Base-by-base conservation (phyloP, 352 stramenopile genomes). In the Globisporangium mamillatum region DNA sequence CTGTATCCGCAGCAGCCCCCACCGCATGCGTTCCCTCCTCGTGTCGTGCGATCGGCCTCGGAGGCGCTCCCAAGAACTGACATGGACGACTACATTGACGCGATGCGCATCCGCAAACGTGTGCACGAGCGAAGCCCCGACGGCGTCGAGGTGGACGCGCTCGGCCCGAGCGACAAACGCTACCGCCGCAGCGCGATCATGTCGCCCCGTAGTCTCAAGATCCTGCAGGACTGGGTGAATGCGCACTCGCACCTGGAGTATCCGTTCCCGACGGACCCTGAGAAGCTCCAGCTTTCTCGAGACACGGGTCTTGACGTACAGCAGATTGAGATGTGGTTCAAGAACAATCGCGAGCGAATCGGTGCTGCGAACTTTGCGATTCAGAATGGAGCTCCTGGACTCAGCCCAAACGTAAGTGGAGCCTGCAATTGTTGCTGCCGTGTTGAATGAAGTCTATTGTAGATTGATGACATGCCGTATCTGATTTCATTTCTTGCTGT, bases 321-420 rank as follows among this genome's bases (percentile, higher is more conserved):
- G 60, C 88, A 95, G 75, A 84, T 94, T 32, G 88, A 95, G 65
- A 77, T 84, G n/a, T 95, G 86, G 88, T 87, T 95, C 61, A 87
- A 87, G 65, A 93, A 76, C 74, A 85, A 91, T 66, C 80, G 86
- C 44, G 85, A 91, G 32, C 88, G 87, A 65, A 80, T 82, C 46
- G 75, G 59, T 16, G 61, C 61, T 2, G 69, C 66, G n/a, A 75
- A 72, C 27, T 75, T 64, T 61, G 65, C 65, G 24, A 68, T 72
- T 24, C 69, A 75, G 59, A 72, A 72, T 18, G 67, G 67, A 62
- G 63, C 67, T 12, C 67, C 60, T 24, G 62, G 68, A 12, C 61
- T 71, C 53, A 76, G 63, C 46, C 69, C 68, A 38, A 77, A 38
- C 60, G 70, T 75, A 52, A 61, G 70, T 60, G n/a, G 7, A 20